Base-by-base conservation (phyloP, 208 protist genomes). In the Trypanosoma scelopori region DNA sequence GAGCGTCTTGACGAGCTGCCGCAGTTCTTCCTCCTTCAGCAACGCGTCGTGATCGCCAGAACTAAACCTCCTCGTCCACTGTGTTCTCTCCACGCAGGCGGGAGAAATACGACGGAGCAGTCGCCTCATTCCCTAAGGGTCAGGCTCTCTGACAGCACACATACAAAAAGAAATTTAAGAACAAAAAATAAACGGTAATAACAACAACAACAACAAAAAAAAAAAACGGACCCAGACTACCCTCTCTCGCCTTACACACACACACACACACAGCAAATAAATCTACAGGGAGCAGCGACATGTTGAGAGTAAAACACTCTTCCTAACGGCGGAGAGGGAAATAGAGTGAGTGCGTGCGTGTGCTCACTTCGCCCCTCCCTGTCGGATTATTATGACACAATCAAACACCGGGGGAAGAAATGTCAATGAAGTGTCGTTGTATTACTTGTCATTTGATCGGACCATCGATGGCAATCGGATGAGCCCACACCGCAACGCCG, bases 401-500 rank as follows among this genome's bases (percentile, higher is more conserved):
- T 37, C 32, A 37, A 37, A 37, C 32, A 37, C 9, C 32, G 32
- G 5, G 5, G 32, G 32, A 37, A n/a, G n/a, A n/a, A n/a, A n/a
- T n/a, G n/a, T n/a, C n/a, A n/a, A 39, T 12, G 5, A 48, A 48
- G 45, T 12, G 32, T 11, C 9, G 32, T 37, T 3, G 32, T 37
- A 37, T 9, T 37, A 37, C 32, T 37, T 9, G 32, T 72, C 43
- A 74, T 51, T 63, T 65, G 5, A 81, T 16, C 0, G 84, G 76
- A 55, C 73, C 55, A 15, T 65, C 65, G 4, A 87, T 55, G 7
- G 45, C 47, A 15, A 88, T 51, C 41, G 91, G 91, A 56, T 91
- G 77, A 22, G 86, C 91, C 73, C 85, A 94, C 20, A 96, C 86
- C 3, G 78, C 80, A 16, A 93, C 81, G 18, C 91, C 91, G 32